Base-by-base conservation (phyloP, 352 stramenopile species). In the Globisporangium cystogenes region DNA sequence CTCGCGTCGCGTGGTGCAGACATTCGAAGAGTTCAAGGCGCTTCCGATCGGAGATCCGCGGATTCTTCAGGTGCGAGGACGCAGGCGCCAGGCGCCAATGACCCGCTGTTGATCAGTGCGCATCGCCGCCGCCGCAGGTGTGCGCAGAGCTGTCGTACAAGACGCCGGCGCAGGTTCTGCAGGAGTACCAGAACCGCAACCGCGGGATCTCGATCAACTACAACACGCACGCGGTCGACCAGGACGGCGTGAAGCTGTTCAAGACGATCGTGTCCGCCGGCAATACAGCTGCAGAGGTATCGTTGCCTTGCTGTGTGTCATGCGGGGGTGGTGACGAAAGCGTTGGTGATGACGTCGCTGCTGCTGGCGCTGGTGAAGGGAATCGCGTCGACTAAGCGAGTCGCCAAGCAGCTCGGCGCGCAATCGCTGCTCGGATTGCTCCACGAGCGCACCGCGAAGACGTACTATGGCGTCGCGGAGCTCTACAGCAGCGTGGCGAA, bases 101-200 rank as follows among this genome's bases (percentile, higher is more conserved):
- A 24, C n/a, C n/a, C n/a, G n/a, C n/a, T n/a, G n/a, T n/a, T n/a
- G n/a, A n/a, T n/a, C n/a, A n/a, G 10, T 11, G 10, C 11, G 4
- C 15, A 15, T 11, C 15, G 31, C 15, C 11, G 16, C 51, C 21
- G 16, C 39, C 48, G 18, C 49, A 93, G 74, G 76, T 64, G 20
- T 93, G 80, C 51, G 80, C 91, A 64, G 71, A 90, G 42, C 63
- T 93, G 36, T 80, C 72, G 7, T 74, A 90, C 53, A 90, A 91
- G 65, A 93, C 83, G 1, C 83, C 83, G 1, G 83, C 81, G 12
- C 83, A 93, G 68, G 78, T 93, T n/a, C 63, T 94, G 20, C 78
- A 90, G 42, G 83, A 94, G 56, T 94, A 90, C 53, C 79, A 90
- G 57, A 91, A 90, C 53, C 70, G 80, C 16, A 82, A 94, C 46